Base-by-base conservation (phyloP, 352 stramenopile genomes). In the Globisporangium solare region DNA sequence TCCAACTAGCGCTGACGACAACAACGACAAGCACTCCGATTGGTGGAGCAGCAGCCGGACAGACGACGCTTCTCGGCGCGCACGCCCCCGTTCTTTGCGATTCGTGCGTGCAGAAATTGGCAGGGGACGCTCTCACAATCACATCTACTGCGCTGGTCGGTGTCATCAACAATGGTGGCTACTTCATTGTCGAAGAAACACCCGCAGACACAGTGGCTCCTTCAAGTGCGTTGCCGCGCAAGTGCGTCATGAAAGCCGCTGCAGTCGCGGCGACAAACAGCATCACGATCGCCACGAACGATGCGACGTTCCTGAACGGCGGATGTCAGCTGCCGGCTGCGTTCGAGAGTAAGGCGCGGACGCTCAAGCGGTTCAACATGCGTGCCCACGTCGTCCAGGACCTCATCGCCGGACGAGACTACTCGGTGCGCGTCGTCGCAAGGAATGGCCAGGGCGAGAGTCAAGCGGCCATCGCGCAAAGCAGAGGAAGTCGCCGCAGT, bases 131-230 rank as follows among this genome's bases (percentile, higher is more conserved):
- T 0, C 40, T 91, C 47, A 89, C 75, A 0, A 60, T 86, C 32
- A 86, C 77, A 8, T 56, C 45, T 5, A 59, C 39, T 12, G 37
- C 70, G 1, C 45, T 88, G 12, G 22, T 53, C 0, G 60, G 35
- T 0, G 39, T 50, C 0, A 49, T 90, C 10, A 17, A 22, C 7
- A 12, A 32, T 0, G 59, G 55, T 8, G 64, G 79, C 45, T 87
- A 90, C 64, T 84, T 91, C 20, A 57, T 91, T n/a, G 59, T 89
- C 32, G 76, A 84, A n/a, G 76, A 89, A 41, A 63, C 69, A 14
- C 57, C 76, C 13, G 72, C 61, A 0, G 32, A 46, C n/a, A 48
- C 22, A 39, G 27, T 39, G 20, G 3, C 15, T 7, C 22, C 27
- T 1, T 31, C 50, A 0, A 58, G 66, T 43, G 70, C 65, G 21